Base-by-base conservation (phyloP, 2,329 filamentous ascomycete species). In the Decorospora gaudefroyi region DNA sequence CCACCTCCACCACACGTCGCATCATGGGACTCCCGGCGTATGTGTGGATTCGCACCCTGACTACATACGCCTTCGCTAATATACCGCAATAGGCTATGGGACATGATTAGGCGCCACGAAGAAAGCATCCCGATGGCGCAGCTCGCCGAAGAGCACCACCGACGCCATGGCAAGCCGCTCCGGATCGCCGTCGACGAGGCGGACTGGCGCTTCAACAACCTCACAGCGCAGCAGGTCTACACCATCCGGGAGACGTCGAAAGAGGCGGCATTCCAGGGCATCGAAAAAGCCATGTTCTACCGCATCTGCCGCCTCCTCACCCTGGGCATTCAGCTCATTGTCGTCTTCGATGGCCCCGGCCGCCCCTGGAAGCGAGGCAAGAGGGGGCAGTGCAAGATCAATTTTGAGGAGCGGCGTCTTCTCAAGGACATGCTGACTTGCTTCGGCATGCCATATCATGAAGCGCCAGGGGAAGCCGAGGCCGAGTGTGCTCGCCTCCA, bases 271-370 rank as follows among this genome's bases (percentile, higher is more conserved):
- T 72, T 66, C 16, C 72, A 73, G 46, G 71, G 72, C 3, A 64
- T 73, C 9, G 73, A 74, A 47, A 75, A 73, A 41, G 49, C 53
- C 3, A 72, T 74, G 32, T 63, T 75, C 21, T 71, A 62, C 49
- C 66, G 71, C 5, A 62, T 78, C 46, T 59, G 76, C 34, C 70
- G 73, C 4, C 69, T 81, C 1, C 67, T 79, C 17, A 71, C 72
- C 13, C 68, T 77, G 4, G 73, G 78, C 11, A 75, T 83, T 4
- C 72, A 78, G 27, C 68, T 78, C 1, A 52, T 81, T 5, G 80
- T 82, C 42, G 74, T 83, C 3, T 80, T 79, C 48, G 80, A 82
- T 43, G 78, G 79, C 1, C 67, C 75, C 7, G 71, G 74, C 11
- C 74, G 65, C 43, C 68, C 70, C 1, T 57, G 64, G 59, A 72